phyloP scores from a whole-genome alignment of 148 eudicot species.

The Cornus kousa region DNA sequence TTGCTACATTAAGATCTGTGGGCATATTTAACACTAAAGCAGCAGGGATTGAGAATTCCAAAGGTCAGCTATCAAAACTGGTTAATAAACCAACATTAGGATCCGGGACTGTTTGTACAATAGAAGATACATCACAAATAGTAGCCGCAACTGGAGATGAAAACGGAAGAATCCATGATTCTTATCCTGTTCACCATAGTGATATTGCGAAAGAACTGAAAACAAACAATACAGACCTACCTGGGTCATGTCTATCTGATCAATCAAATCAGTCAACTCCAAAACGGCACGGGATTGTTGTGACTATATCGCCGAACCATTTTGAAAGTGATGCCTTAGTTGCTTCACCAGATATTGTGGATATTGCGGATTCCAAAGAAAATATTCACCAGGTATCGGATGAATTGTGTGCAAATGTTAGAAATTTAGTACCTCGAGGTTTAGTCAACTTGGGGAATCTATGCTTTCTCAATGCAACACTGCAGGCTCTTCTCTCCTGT shows the following conservation, averaged over 20 bases:
- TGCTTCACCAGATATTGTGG: constrained; percentile 20
- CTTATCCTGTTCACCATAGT: constrained; percentile 21
- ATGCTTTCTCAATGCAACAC: constrained; percentile 81
- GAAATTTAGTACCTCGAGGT: constrained; percentile 69
- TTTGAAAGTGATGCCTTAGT: constrained; percentile 6
- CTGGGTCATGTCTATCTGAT: constrained; percentile 26
- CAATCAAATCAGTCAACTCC: constrained; percentile 14
- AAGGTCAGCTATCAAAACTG: constrained; percentile 20
- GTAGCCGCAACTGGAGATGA: constrained; percentile 25
- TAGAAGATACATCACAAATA: constrained; percentile 18
- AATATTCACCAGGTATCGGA: constrained; percentile 27
- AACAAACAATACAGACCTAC: constrained; percentile 22
- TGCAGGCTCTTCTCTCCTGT: constrained; percentile 82
- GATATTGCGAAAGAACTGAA: constrained; percentile 30
- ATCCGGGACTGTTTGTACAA: constrained; percentile 7
- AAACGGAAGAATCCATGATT: constrained; percentile 35
- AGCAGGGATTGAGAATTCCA: constrained; percentile 28
- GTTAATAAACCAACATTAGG: constrained; percentile 18
- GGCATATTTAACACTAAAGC: constrained; percentile 29
- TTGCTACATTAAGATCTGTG: constrained; percentile 44
- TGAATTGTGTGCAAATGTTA: constrained; percentile 26
- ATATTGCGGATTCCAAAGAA: constrained; percentile 13
- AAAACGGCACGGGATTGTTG: constrained; percentile 1
- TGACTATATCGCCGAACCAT: constrained; percentile 13
- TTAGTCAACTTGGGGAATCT: constrained; percentile 79